phyloP scores from a whole-genome alignment of 1,139 yeast genomes.

The Yamadazyma dushanensis region DNA sequence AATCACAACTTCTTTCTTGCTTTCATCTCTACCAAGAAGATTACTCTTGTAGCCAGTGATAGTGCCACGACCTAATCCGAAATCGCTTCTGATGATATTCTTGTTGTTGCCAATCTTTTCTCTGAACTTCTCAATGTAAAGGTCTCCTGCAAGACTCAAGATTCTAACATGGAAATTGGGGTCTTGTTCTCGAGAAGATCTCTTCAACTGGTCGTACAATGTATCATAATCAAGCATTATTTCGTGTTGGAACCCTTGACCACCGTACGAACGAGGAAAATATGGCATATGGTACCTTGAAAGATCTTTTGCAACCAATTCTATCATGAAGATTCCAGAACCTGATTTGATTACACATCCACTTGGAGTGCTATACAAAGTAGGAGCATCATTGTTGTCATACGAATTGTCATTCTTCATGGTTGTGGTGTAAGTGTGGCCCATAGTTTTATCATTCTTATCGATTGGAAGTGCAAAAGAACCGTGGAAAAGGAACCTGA shows the following conservation, averaged over 20 bases:
- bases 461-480: slow-evolving; percentile 75
- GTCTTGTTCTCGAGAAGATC: slow-evolving; percentile 21
- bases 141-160: slow-evolving; percentile 44
- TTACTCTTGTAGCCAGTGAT: slow-evolving; percentile 49
- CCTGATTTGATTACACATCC: slow-evolving; percentile 53
- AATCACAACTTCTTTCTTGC: slow-evolving; percentile 20
- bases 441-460: slow-evolving; percentile 21
- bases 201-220: slow-evolving; percentile 41
- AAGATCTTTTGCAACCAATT: slow-evolving; percentile 60
- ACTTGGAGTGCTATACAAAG: slow-evolving; percentile 28
- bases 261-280: slow-evolving; percentile 55
- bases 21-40: slow-evolving; percentile 36
- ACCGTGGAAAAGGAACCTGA: slow-evolving; percentile 79
- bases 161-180: slow-evolving; percentile 51
- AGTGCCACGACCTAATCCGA: slow-evolving; percentile 38
- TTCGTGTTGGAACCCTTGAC: slow-evolving; percentile 58
- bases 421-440: slow-evolving; percentile 30
- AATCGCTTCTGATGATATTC: slow-evolving; percentile 35
- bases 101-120: slow-evolving; percentile 19
- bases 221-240: slow-evolving; percentile 49
- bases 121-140: slow-evolving; percentile 32
- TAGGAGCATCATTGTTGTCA: slow-evolving; percentile 23
- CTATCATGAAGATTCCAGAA: slow-evolving; percentile 74
- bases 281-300: slow-evolving; percentile 65
- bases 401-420: slow-evolving; percentile 21